Evolutionary conservation across 805 yeast species (phyloP), one percentile per base, ranked within the genome.

Genomic region (Spathaspora passalidarum): DNA sequence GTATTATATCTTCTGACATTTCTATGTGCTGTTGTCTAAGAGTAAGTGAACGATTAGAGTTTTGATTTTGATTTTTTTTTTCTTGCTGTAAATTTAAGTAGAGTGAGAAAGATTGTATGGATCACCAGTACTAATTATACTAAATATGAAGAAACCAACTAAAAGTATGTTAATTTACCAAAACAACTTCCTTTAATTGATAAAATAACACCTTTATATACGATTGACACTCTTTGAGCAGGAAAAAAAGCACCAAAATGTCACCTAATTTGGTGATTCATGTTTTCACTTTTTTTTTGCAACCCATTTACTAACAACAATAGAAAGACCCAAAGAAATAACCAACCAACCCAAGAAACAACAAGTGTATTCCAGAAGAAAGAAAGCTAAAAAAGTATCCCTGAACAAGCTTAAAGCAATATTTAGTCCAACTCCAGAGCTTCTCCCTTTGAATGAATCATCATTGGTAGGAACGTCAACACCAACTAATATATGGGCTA

Each of bases 1-100:
- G 45, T 46, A 67, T 65, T 40, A 65, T 58, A 38, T 63, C 55
- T 26, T 64, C 65, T 16, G 48, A 40, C 48, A 41, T 41, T 23
- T 17, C 11, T 38, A 10, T 4, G 19, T 36, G 38, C 8, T 35
- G 38, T 18, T 36, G 38, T 16, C 20, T n/a, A n/a, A n/a, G n/a
- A n/a, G n/a, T n/a, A n/a, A n/a, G n/a, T n/a, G n/a, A n/a, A n/a
- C n/a, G n/a, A n/a, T n/a, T n/a, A n/a, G n/a, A n/a, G 18, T 20
- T 8, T 17, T 18, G 22, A 10, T 36, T 17, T 5, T 9, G 38
- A 10, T 36, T 36, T 9, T 6, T 18, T 13, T 20, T 36, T 36
- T 20, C 13, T 36, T 9, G 38, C 4, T 6, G 32, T 26, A 10
- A n/a, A 26, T 10, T 3, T 9, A 36, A 36, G 38, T 10, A 17